A percentile compares a stretch with the other conserved stretches of the same genome.
Conservation (phyloP, 73 alveolate genomes). For the Stentor roeselii region DNA sequence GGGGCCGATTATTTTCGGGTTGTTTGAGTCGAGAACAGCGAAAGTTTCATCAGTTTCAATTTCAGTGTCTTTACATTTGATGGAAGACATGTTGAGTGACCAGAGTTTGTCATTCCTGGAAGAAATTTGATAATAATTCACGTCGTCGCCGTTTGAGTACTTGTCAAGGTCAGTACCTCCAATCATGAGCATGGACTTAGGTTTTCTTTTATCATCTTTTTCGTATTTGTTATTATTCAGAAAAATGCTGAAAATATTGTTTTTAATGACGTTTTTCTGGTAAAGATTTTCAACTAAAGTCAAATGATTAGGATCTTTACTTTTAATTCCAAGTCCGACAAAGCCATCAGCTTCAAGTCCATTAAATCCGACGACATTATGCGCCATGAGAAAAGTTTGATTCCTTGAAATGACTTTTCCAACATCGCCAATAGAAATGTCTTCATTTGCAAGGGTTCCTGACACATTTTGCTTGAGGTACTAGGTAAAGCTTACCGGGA, state of each 20-base stretch:
- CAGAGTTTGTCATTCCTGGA: background rate
- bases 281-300: background rate
- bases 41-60: background rate
- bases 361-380: background rate
- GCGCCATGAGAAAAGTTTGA: background rate
- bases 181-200: background rate
- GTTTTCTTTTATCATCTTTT: constrained; percentile 2
- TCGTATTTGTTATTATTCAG: background rate
- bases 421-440: background rate
- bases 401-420: background rate
- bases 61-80: background rate
- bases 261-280: background rate
- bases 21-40: background rate
- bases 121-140: background rate
- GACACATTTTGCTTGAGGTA: background rate
- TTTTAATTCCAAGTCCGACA: background rate
- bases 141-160: background rate
- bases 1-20: background rate
- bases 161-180: constrained; percentile 8
- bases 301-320: background rate
- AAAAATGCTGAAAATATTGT: background rate
- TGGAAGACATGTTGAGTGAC: background rate
- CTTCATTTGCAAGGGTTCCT: background rate
- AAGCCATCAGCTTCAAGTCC: constrained; percentile 10
- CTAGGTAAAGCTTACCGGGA: background rate